phyloP scores from a whole-genome alignment of 2,329 filamentous ascomycete genomes.

The Penicillium griseofulvum region DNA sequence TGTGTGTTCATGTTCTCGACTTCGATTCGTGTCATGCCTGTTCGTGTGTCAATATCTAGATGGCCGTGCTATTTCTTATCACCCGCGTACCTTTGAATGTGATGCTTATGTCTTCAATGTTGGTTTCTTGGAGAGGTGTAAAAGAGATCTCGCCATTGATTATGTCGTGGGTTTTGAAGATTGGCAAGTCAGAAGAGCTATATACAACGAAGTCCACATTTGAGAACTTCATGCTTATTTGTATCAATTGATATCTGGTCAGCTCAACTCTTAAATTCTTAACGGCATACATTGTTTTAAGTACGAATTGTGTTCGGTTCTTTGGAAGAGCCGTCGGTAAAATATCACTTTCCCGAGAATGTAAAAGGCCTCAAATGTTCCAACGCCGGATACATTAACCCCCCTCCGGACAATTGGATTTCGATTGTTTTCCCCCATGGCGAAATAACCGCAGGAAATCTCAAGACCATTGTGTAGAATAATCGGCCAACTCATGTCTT shows the following conservation, averaged over 20 bases:
- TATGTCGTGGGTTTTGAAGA: conserved; percentile 10
- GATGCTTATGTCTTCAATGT: conserved; percentile 1
- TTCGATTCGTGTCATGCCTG: conserved; percentile 12
- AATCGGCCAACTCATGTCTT: not conserved
- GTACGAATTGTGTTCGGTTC: not conserved
- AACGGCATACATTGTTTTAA: not conserved
- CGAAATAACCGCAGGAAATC: not conserved
- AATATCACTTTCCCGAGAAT: not conserved
- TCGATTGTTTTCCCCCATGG: not conserved
- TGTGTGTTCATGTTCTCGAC: conserved; percentile 16
- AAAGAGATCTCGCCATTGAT: conserved; percentile 12
- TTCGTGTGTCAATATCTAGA: not conserved
- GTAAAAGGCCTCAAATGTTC: too few species aligned
- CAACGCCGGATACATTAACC: not conserved
- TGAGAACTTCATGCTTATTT: not conserved
- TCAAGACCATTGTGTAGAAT: not conserved
- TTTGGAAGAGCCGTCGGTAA: not conserved
- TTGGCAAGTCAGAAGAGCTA: not conserved
- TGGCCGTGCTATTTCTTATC: not conserved
- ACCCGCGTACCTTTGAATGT: conserved; percentile 2
- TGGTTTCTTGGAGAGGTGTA: conserved; percentile 2
- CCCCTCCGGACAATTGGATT: too few species aligned
- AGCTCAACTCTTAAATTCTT: too few species aligned
- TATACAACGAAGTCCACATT: not conserved
- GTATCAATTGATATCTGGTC: too few species aligned